phyloP scores from a whole-genome alignment of 2,329 filamentous ascomycete genomes.

The Rhynchosporium graminicola region DNA sequence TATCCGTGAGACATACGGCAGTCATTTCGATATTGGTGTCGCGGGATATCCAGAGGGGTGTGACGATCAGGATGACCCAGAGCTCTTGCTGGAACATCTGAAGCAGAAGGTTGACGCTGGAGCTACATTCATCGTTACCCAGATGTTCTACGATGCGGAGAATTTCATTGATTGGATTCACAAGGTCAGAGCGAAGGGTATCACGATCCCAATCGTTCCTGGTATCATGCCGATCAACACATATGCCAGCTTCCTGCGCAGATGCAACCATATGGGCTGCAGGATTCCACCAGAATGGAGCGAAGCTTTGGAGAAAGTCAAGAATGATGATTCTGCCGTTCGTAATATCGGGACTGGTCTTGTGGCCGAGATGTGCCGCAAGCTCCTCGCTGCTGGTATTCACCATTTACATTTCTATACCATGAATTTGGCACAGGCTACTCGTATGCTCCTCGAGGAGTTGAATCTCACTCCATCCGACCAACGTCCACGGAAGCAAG shows the following conservation, averaged over 20 bases:
- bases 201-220: slow-evolving; percentile 79
- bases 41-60: slow-evolving; percentile 95
- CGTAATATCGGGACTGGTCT: slow-evolving; percentile 85
- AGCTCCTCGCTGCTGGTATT: slow-evolving; percentile 76
- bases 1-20: slow-evolving; percentile 75
- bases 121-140: slow-evolving; percentile 90
- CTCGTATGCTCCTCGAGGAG: slow-evolving; percentile 90
- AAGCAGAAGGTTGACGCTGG: slow-evolving; percentile 98
- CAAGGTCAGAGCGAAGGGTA: slow-evolving; percentile 82
- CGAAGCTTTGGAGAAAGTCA: slow-evolving; percentile 81
- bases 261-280: slow-evolving; percentile 89
- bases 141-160: slow-evolving; percentile 99
- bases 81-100: slow-evolving; percentile 82
- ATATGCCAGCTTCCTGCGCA: slow-evolving; percentile 86
- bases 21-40: slow-evolving; percentile 96
- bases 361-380: slow-evolving; percentile 86
- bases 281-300: slow-evolving; percentile 81
- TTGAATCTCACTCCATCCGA: slow-evolving; percentile 77
- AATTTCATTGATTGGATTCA: slow-evolving; percentile 90
- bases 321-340: slow-evolving; percentile 94
- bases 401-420: slow-evolving; percentile 96
- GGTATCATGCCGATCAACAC: slow-evolving; percentile 95
- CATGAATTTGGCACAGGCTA: slow-evolving; percentile 96
- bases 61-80: slow-evolving; percentile 88
- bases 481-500: slow-evolving; percentile 78